Evolutionary conservation across 2,329 filamentous ascomycete species (phyloP), one percentile per base, ranked within the genome.

Genomic region (Venturia oleaginea): DNA sequence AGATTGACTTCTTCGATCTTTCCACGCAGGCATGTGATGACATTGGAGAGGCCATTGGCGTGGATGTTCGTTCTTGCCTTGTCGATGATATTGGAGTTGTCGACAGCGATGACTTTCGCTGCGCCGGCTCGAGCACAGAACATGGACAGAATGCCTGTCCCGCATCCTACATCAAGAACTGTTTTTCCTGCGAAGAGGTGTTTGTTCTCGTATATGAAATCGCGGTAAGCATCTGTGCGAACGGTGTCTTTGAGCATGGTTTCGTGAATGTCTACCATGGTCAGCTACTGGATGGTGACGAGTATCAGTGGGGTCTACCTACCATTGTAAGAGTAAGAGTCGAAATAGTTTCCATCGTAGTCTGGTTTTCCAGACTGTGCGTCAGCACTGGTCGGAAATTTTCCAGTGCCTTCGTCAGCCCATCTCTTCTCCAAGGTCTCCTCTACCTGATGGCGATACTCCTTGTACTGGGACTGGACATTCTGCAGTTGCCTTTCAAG

Each of bases 191-290:
- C 85, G 76, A 97, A 96, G 3, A 96, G 78, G 68, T 91, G 81
- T 75, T 96, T 94, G 78, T 97, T 91, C 69, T 87, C 85, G 78
- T 97, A 96, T 71, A 97, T 92, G 74, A 97, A 96, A 76, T 97
- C 92, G 57, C 92, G 86, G 77, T 97, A 97, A 3, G 91, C 88
- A 71, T 96, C 90, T 13, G 92, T 97, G 62, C 92, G 88, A 48
- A 96, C 83, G 0, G 84, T 81, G 72, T 97, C 92, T 74, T 96
- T 96, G 67, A 97, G 83, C 92, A 97, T 97, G 8, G 89, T 92
- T 73, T 96, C 91, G 74, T 97, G 92, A 64, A 97, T 97, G 65
- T 91, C 90, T 89, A 72, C n/a, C n/a, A 15, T 34, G 42, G 19
- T 46, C 38, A 59, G 51, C 48, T 30, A n/a, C 11, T 24, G 32